Base-by-base conservation (phyloP, 257 asterid genomes). In the Forsythia viridissima region DNA sequence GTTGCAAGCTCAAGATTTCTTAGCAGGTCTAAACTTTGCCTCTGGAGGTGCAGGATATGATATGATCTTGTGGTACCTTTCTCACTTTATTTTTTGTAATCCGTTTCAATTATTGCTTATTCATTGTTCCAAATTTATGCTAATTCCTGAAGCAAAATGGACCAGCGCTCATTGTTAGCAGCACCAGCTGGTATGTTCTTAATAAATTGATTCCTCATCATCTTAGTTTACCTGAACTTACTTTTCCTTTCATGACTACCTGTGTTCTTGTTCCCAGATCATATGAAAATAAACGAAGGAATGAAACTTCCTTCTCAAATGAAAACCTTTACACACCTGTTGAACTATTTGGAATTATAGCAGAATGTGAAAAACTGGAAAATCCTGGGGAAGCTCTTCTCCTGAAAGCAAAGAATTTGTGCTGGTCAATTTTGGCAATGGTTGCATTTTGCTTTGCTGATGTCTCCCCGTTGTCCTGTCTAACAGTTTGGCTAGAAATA, bases 381-480 rank as follows among this genome's bases (percentile, higher is more conserved):
- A 91, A 82, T 80, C 97, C 99, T 51, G 99, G 99, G 76, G 91
- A 90, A 84, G 97, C 94, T 71, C 97, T 95, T 86, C 98, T 95
- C 75, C 82, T 89, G 78, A 91, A 93, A 87, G 98, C 99, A 69
- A 93, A 95, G 89, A 90, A 95, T 87, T 84, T 95, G 85, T 75
- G 99, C 88, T 95, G 99, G 99, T 90, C 99, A 34, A 89, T 95
- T 83, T 86, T 95, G 92, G 99, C 98, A 72, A 85, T 93, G 94
- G 85, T 93, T 52, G 97, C 99, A 13, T 91, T 98, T 51, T 93
- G 99, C 89, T 95, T 95, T 88, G 89, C 95, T 34, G 99, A 95
- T 79, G 96, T 89, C 74, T 90, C 97, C 70, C 87, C 94, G 55
- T 82, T 95, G 82, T 90, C 98, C 70, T 95, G 99, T 89, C 87